Base-by-base conservation (phyloP, 2,329 filamentous ascomycete genomes). In the Trichoderma brevicompactum region DNA sequence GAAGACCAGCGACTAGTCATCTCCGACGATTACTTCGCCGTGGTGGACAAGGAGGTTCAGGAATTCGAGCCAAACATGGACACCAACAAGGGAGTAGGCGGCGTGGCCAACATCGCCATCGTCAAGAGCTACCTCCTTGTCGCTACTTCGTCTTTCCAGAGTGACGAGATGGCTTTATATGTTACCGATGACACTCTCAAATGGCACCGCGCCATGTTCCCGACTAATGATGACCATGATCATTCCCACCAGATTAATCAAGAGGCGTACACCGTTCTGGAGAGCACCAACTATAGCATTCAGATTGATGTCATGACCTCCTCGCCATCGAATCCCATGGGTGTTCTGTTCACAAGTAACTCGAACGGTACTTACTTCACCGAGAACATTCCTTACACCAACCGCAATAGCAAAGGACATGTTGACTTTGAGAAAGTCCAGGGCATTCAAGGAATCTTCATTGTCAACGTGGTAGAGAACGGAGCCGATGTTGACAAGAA, bases 321-420 rank as follows among this genome's bases (percentile, higher is more conserved):
- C 44, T 81, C 80, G 50, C 84, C 84, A 12, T 85, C 83, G 1
- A 86, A 85, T 43, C 86, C 90, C 0, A 94, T 97, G 86, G 96
- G 95, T 40, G 88, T 91, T 10, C 83, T 99, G 65, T 94, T 97
- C 73, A 96, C 93, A 6, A 98, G 94, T 75, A 99, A 99, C 76
- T 98, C 94, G 38, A 96, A 98, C 74, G 95, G 95, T 67, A 97
- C 93, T 2, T 97, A 94, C 77, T 99, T 98, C 75, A 95, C 91
- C 2, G 89, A 90, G 73, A 98, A 97, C 72, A 85, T 94, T 64
- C 91, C 96, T 66, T 90, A 97, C 76, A 97, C 94, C 40, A 98
- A 99, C 76, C 90, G 94, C 72, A 91, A 94, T 72, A 71, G 75
- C 9, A 79, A 80, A 34, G 93, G 92, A 2, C 86, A 88, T 65